Base-by-base conservation (phyloP, 2,329 filamentous ascomycete genomes). In the Fusarium sacchari region DNA sequence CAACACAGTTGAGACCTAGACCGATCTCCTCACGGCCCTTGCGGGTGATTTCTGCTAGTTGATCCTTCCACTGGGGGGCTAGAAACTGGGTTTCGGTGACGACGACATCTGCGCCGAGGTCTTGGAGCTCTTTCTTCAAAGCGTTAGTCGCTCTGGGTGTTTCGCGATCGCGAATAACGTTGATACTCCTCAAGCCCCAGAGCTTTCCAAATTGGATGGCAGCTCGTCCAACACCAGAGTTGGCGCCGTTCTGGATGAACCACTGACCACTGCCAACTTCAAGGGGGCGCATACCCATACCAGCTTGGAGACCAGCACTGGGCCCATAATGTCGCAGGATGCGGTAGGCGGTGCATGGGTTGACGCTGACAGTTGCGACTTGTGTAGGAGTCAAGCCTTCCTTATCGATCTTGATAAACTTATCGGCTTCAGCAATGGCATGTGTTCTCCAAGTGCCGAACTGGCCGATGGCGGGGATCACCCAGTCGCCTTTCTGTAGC, bases 401-500 rank as follows among this genome's bases (percentile, higher is more conserved):
- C 75, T 88, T 91, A 66, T 95, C 89, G 53, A 97, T 88, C 75
- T 88, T 91, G 61, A 96, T 85, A 10, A 97, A 86, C 64, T 86
- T 81, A 14, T 81, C 80, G 55, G 87, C 78, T 6, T 84, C 83
- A n/a, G 88, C 90, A 50, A 95, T 88, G 24, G 93, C 93, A 80
- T 99, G 96, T 6, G 96, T 99, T 69, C 96, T 89, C 95, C 96
- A 98, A 18, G 96, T 98, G 40, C 96, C 96, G 80, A 97, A 94
- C 11, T 93, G 92, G 2, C 94, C 93, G 55, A 86, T 85, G 64
- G 93, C 92, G 83, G 97, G 96, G 71, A 98, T 93, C 14, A 97
- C 96, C 95, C 96, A 98, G 81, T 99, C 96, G 66, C 96, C 96
- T 75, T 89, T 92, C 28, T 86, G 80, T 30, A 97, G 84, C 7